Base-by-base conservation (phyloP, 805 yeast species). In the Wickerhamiella bombiphila region DNA sequence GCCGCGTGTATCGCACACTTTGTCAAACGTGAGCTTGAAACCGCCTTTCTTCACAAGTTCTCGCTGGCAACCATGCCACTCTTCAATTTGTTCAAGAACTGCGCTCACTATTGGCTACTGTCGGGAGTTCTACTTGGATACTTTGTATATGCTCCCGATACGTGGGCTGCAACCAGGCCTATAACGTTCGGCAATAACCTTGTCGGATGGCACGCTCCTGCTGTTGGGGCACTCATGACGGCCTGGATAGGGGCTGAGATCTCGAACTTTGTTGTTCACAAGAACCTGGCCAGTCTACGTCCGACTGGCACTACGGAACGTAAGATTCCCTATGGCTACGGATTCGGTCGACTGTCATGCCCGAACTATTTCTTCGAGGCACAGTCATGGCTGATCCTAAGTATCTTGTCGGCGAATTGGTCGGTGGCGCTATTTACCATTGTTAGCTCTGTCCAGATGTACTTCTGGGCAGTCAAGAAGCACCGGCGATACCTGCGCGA, bases 331-430 rank as follows among this genome's bases (percentile, higher is more conserved):
- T 66, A 67, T 43, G 95, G 94, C 15, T 93, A 81, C 49, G 80
- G 88, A 7, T 91, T 91, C 55, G 67, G 72, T 42, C 59, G 66
- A 41, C 80, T 86, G 25, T 75, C 91, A n/a, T 80, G 83, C 58
- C 98, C 98, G 47, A 91, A 91, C 63, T 91, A 91, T 59, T 78
- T 83, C 48, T 88, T 85, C 57, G 98, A 91, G 65, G 62, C 72
- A 32, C 59, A 78, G 48, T 65, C 76, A 1, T 91, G 95, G 94
- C 54, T 77, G 1, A 58, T 68, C 20, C 74, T 76, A 51, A 72
- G 88, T 16, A 42, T 83, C 20, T 64, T 83, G 53, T 76, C 73
- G 49, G 77, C 83, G 44, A 83, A 85, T 61, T 66, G 88, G 70
- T 68, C 85, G 25, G 70, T 88, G 22, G 67, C 75, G 54, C 51